These are phyloP conservation scores for Arthrinium puccinioides DNA, from an alignment of 2,329 filamentous ascomycete species.

Conservation along the genomic window DNA sequence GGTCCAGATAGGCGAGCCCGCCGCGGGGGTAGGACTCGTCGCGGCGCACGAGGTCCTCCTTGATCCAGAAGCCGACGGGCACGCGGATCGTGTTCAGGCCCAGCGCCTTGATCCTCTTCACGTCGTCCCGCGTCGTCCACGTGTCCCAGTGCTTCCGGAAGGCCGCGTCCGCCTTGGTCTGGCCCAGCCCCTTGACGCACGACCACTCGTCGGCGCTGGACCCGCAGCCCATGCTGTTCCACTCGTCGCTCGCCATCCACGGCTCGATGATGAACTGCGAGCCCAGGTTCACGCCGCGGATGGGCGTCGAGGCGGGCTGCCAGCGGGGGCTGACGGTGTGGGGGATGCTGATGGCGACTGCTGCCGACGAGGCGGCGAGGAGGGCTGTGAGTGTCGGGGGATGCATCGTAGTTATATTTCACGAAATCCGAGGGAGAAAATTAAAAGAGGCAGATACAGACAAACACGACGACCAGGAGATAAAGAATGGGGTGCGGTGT, in stretches of 20 bases:
- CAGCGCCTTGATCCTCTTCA: conserved; percentile 32
- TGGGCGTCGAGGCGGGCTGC: conserved; percentile 2
- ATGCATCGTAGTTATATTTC: too few species aligned
- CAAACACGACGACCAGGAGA: too few species aligned
- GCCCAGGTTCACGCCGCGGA: conserved; percentile 41
- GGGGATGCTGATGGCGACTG: neutral
- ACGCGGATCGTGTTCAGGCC: conserved; percentile 42
- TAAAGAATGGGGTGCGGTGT: too few species aligned
- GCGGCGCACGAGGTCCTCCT: conserved; percentile 34
- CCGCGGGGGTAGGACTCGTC: conserved; percentile 34
- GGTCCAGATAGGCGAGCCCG: conserved; percentile 28
- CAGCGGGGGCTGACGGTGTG: neutral
- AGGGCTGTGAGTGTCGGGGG: too few species aligned
- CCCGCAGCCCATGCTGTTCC: conserved; percentile 38
- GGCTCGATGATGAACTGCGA: conserved; percentile 42
- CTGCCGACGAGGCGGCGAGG: neutral
- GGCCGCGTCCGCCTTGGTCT: conserved; percentile 33
- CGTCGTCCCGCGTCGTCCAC: conserved; percentile 39
- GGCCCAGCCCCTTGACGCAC: conserved; percentile 36
- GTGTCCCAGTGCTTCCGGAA: conserved; percentile 39
- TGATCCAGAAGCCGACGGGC: conserved; percentile 44
- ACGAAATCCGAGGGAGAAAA: too few species aligned
- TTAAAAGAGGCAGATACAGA: too few species aligned
- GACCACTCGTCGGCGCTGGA: conserved; percentile 35
- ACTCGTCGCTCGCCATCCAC: conserved; percentile 37